phyloP scores from a whole-genome alignment of 257 asterid genomes.

The Solanum okadae region DNA sequence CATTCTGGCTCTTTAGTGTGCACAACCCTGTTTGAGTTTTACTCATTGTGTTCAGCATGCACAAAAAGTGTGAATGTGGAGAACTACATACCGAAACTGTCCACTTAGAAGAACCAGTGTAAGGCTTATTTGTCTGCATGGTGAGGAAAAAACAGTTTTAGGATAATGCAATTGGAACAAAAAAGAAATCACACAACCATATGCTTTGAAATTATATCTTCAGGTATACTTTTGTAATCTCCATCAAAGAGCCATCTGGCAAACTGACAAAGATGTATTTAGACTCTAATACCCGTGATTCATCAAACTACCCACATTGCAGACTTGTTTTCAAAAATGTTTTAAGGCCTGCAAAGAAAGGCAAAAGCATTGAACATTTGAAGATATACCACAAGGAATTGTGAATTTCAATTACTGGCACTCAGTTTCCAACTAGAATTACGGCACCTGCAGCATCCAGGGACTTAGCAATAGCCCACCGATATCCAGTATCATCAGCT shows the following conservation, averaged over 20 bases:
- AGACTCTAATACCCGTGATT: conserved; percentile 25
- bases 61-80: background rate
- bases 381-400: background rate
- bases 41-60: background rate
- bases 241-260: background rate
- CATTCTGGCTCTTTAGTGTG: background rate
- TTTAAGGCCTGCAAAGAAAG: conserved; percentile 41
- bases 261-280: background rate
- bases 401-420: conserved; percentile 44
- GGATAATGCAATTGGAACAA: background rate
- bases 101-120: conserved; percentile 79
- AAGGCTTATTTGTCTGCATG: conserved; percentile 67
- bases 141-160: background rate
- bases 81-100: conserved; percentile 46
- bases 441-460: conserved; percentile 88
- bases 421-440: conserved; percentile 73
- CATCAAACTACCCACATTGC: conserved; percentile 80
- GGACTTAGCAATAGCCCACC: conserved; percentile 85
- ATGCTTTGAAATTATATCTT: background rate
- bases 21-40: background rate
- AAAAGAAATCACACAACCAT: background rate
- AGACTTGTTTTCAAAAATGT: conserved; percentile 71
- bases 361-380: background rate
- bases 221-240: background rate
- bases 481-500: conserved; percentile 85